Base-by-base conservation (phyloP, 2,329 filamentous ascomycete genomes). In the Stachybotrys elegans region DNA sequence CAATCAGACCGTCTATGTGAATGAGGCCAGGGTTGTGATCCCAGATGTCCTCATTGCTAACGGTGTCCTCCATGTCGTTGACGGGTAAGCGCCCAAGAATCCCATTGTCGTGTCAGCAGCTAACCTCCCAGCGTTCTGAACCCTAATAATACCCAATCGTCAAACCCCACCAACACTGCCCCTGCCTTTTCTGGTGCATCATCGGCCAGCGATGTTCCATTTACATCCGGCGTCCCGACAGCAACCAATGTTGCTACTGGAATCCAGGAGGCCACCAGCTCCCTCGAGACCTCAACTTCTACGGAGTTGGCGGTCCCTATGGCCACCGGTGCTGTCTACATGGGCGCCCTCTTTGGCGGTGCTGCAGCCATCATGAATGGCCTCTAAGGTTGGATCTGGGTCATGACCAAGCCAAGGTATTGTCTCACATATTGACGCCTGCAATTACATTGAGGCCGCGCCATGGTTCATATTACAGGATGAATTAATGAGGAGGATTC, bases 271-370 rank as follows among this genome's bases (percentile, higher is more conserved):
- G 31, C 31, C 6, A 14, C n/a, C 14, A 34, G 14, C 31, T 16
- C 11, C 31, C n/a, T 34, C 6, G 31, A 9, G 4, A 5, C 31
- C 11, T 34, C 31, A 8, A 16, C n/a, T 16, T 34, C 31, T 3
- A 17, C n/a, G 31, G 50, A 55, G 45, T 58, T 51, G 7, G 63
- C 63, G 5, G 61, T 56, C 37, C 57, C 65, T 35, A 54, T 57
- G 45, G 64, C 63, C 48, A 72, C 69, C 13, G 72, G 61, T 21
- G 69, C 64, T 20, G 51, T 73, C 34, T 71, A 66, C 19, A 57
- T 75, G 38, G 71, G 71, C 23, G 71, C 70, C 17, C 60, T 75
- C 45, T 58, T 74, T 39, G 72, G 71, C 19, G 72, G 71, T 52
- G 70, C 67, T 4, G 72, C 69, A 42, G 45, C 71, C 41, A 50